These are phyloP conservation scores for Rhizoclosmatium sp. DNA, from an alignment of 192 early-diverging fungal genomes.

Conservation along the genomic window DNA sequence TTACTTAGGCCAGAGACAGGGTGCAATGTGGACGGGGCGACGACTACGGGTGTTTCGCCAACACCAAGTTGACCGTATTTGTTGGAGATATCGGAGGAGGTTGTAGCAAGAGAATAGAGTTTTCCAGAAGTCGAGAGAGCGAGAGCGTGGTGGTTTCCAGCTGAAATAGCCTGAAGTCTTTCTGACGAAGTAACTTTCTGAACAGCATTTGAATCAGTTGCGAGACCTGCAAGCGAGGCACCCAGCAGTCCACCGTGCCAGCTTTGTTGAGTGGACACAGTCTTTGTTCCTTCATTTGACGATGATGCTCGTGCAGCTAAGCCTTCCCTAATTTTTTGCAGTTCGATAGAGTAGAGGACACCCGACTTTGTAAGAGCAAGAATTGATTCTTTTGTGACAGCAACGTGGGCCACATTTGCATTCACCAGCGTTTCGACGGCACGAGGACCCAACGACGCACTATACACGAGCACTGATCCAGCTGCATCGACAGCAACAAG, in stretches of 20 bases:
- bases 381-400: not conserved
- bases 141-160: slow-evolving; percentile 43
- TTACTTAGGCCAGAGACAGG: not conserved
- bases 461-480: not conserved
- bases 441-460: not conserved
- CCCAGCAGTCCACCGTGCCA: not conserved
- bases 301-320: not conserved
- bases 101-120: slow-evolving; percentile 29
- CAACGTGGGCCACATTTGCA: not conserved
- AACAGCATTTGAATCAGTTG: not conserved
- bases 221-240: not conserved
- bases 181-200: not conserved
- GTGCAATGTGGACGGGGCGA: not conserved
- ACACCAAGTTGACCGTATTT: slow-evolving; percentile 38
- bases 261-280: not conserved
- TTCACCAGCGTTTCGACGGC: not conserved
- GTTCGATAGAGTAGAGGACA: slow-evolving; percentile 1
- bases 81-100: slow-evolving; percentile 11
- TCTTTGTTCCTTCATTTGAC: not conserved
- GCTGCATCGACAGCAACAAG: slow-evolving; percentile 16
- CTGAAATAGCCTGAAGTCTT: slow-evolving; percentile 22
- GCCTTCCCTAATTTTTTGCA: not conserved
- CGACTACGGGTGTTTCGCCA: not conserved
- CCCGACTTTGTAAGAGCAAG: slow-evolving; percentile 14
- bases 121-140: slow-evolving; percentile 43